Base-by-base conservation (phyloP, 139 green algal genomes). In the Mychonastes homosphaera region DNA sequence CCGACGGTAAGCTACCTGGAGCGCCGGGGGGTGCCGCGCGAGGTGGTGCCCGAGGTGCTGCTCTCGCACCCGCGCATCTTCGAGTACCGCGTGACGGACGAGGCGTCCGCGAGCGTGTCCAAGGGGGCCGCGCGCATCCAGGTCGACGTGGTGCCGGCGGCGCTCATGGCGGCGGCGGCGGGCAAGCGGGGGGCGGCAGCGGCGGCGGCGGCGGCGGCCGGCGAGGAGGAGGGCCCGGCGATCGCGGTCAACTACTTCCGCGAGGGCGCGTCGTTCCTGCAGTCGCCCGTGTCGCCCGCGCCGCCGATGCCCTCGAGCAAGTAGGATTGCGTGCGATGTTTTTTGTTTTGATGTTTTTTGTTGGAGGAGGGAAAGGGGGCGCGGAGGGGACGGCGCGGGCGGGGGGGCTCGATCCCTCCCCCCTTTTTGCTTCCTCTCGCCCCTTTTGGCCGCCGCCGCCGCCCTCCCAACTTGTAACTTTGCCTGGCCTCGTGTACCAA, bases 41-140 rank as follows among this genome's bases (percentile, higher is more conserved):
- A 36, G 64, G 12, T 23, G 28, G 33, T 83, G 6, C 47, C 76
- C 16, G 76, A 79, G 36, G 44, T 83, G 6, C 53, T 83, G 28
- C 60, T 83, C 13, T 74, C 71, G 48, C 69, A 83, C 63, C 76
- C 76, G 2, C 66, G 71, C 55, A 78, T 83, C 48, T 83, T 83
- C 54, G 76, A 83, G 69, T 79, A 83, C 69, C 41, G 24, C 19
- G 7, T 48, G 33, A 58, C 45, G 26, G 41, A 41, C 2, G 65
- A 69, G 7, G 59, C 49, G n/a, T n/a, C n/a, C 33, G 46, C 51
- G 24, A 56, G 40, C 44, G 56, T 83, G 36, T 28, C 21, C 3
- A 83, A 83, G 63, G 68, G 68, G 32, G 56, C 62, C 5, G 75
- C 75, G 7, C 71, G 75, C 62, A 83, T 83, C 58, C 73, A 80